Percentiles rank a stretch among this genome's conserved stretches.
phyloP scores from a whole-genome alignment of 371 early-diverging fungal genomes.

The Synchytrium microbalum region DNA sequence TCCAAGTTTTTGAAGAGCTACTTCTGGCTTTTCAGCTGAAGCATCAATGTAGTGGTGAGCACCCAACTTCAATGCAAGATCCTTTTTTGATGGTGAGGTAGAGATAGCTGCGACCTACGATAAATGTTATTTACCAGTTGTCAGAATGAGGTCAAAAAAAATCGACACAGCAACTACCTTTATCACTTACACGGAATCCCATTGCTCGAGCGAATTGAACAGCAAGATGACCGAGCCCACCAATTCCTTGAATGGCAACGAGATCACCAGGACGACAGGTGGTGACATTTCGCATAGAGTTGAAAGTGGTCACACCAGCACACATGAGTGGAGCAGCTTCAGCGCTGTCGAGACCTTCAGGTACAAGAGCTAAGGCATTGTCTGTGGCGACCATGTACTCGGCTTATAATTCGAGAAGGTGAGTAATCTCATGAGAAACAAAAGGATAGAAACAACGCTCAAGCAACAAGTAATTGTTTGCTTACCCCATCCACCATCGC shows the following conservation, averaged over 20 bases:
- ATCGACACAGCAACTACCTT: no score
- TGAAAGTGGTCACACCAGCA: constrained; percentile 62
- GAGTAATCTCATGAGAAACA: no score
- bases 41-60: constrained; percentile 50
- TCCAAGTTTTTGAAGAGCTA: no score
- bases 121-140: no score
- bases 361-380: no score
- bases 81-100: constrained; percentile 51
- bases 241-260: constrained; percentile 61
- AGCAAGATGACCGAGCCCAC: constrained; percentile 62
- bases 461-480: no score
- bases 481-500: no score
- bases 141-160: no score
- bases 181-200: constrained; percentile 70
- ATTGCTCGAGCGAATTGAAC: constrained; percentile 56
- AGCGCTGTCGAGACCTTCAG: constrained; percentile 44
- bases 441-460: no score
- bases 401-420: no score
- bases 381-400: no score
- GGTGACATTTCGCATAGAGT: constrained; percentile 53
- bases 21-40: constrained; percentile 27
- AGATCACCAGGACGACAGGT: constrained; percentile 38
- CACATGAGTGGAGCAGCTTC: constrained; percentile 53
- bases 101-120: constrained; percentile 66
- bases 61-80: constrained; percentile 55